Evolutionary conservation across 495 filamentous ascomycete species (phyloP).

Genomic region (Penicillium roqueforti): DNA sequence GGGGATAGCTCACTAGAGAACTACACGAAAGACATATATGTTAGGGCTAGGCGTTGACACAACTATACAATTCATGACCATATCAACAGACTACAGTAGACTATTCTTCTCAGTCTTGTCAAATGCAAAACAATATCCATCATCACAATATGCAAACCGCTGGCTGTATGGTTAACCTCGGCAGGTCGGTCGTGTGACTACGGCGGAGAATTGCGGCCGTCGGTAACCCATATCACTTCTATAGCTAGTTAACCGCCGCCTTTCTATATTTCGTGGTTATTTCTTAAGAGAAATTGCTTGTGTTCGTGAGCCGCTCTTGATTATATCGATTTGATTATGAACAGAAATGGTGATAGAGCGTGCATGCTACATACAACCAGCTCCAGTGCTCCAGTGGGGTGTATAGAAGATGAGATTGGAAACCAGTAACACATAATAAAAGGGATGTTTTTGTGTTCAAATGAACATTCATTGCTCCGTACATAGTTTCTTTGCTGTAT

Average conservation of each 20-base stretch:
- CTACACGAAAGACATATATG: background rate
- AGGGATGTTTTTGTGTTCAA: background rate
- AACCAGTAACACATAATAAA: background rate
- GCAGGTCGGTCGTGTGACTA: constrained; percentile 24
- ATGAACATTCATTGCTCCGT: no score
- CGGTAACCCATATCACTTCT: background rate
- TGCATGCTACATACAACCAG: background rate
- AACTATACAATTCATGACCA: background rate
- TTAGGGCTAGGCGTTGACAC: background rate
- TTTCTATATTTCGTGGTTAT: no score
- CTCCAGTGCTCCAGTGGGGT: background rate
- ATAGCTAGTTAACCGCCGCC: background rate
- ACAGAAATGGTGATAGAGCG: background rate
- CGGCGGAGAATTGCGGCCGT: background rate
- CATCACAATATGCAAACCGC: constrained; percentile 15
- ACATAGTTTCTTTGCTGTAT: no score
- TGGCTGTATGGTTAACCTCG: constrained; percentile 34
- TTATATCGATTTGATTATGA: background rate
- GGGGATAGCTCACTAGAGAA: background rate
- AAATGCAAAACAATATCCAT: background rate
- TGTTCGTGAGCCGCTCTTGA: background rate
- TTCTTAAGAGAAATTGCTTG: no score
- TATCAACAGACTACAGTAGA: background rate
- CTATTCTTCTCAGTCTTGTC: background rate
- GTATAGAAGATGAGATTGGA: background rate